phyloP scores from a whole-genome alignment of 2,329 filamentous ascomycete species.

The Sodiomyces alkalinus region DNA sequence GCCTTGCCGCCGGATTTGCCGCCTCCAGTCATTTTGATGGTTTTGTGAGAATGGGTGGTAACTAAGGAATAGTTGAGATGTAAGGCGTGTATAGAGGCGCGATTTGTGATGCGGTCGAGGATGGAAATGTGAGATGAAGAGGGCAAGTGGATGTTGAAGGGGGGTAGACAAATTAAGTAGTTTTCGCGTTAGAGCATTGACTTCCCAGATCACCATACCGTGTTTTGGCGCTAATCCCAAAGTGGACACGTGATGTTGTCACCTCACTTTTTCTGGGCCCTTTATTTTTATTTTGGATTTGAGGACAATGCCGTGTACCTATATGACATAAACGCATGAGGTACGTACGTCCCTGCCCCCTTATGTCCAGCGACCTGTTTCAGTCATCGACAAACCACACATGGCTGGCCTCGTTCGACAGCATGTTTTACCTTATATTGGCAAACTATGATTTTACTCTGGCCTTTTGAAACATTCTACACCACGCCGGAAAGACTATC shows the following conservation, averaged over 20 bases:
- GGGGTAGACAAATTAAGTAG: slow-evolving; percentile 38
- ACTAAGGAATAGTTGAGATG: slow-evolving; percentile 10
- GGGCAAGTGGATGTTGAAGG: slow-evolving; percentile 22
- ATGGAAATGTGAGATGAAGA: slow-evolving; percentile 15
- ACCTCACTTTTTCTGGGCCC: no score
- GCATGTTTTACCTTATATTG: no score
- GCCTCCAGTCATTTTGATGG: slow-evolving; percentile 96
- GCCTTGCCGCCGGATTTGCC: slow-evolving; percentile 99
- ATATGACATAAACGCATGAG: no score
- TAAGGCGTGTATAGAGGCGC: slow-evolving; percentile 2
- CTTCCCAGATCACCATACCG: slow-evolving; percentile 35
- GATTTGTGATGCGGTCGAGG: slow-evolving; percentile 10
- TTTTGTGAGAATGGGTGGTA: slow-evolving; percentile 19
- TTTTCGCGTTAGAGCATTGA: slow-evolving; percentile 29
- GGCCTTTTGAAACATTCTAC: no score
- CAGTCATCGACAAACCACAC: no score
- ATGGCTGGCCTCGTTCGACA: no score
- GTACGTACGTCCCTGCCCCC: no score
- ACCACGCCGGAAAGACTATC: no score
- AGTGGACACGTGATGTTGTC: slow-evolving; percentile 8
- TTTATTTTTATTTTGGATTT: no score
- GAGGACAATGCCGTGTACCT: no score
- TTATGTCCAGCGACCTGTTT: no score
- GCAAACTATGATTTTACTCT: no score
- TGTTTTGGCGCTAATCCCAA: slow-evolving; percentile 14